phyloP scores from a whole-genome alignment of 805 yeast genomes.

The Candida arabinofermentans region DNA sequence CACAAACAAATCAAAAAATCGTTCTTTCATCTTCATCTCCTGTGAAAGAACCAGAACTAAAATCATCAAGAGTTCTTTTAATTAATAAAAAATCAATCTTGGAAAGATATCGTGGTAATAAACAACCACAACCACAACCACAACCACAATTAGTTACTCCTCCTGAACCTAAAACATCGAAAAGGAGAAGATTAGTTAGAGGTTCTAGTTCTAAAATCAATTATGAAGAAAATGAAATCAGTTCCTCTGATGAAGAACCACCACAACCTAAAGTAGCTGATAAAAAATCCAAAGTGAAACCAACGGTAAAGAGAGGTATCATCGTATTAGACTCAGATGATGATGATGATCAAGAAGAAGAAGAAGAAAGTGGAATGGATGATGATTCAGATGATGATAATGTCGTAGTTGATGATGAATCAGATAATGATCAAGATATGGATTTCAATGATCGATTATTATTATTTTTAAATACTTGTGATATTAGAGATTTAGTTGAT shows the following conservation, averaged over 20 bases:
- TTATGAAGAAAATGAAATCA: constrained; percentile 16
- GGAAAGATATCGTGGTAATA: constrained; percentile 20
- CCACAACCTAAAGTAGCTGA: constrained; percentile 42
- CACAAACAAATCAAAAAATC: constrained; percentile 9
- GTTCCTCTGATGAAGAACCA: constrained; percentile 53
- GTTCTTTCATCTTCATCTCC: constrained; percentile 19
- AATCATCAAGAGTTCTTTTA: constrained; percentile 27
- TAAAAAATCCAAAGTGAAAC: not conserved
- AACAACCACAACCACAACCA: too few relatives aligned
- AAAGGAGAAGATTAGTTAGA: constrained; percentile 22
- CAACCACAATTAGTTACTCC: too few relatives aligned
- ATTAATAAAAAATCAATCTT: constrained; percentile 16
- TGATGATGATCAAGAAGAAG: constrained; percentile 4
- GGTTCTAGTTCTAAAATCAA: constrained; percentile 10
- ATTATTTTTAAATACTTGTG: constrained; percentile 75
- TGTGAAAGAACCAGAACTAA: constrained; percentile 16
- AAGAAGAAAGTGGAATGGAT: constrained; percentile 15
- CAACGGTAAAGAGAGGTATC: not conserved
- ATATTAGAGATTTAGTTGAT: constrained; percentile 72
- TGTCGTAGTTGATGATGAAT: constrained; percentile 30
- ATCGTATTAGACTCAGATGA: constrained; percentile 18
- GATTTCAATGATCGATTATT: constrained; percentile 64
- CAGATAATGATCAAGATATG: constrained; percentile 21
- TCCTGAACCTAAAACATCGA: too few relatives aligned
- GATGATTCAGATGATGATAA: constrained; percentile 36